These are phyloP conservation scores for Ogataea sp. DNA, from an alignment of 805 yeast genomes.

Conservation along the genomic window DNA sequence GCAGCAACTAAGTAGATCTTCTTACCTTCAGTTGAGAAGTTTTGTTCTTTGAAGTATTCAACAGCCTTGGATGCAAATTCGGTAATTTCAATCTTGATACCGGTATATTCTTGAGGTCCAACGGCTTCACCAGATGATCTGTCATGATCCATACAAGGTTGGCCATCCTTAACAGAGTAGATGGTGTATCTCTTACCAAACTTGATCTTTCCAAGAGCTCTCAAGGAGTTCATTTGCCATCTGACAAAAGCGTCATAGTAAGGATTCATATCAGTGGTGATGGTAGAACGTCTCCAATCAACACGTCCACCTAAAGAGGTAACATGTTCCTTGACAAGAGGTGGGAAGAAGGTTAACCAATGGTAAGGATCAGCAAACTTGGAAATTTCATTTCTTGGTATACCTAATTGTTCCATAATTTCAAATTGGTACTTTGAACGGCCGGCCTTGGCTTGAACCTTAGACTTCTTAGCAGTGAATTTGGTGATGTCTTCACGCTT, in stretches of 20 bases:
- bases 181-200: constrained; percentile 98
- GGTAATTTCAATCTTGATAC: constrained; percentile 72
- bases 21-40: constrained; percentile 42
- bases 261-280: constrained; percentile 92
- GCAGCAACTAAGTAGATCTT: constrained; percentile 87
- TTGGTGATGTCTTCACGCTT: constrained; percentile 76
- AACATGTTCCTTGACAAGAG: constrained; percentile 76
- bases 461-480: constrained; percentile 87
- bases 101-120: constrained; percentile 92
- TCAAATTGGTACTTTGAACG: constrained; percentile 92
- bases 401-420: constrained; percentile 92
- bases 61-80: constrained; percentile 53
- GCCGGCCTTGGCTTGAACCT: constrained; percentile 91
- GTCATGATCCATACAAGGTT: constrained; percentile 99
- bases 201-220: constrained; percentile 82
- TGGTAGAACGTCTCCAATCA: constrained; percentile 96
- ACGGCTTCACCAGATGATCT: constrained; percentile 97
- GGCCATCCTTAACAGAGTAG: constrained; percentile 96
- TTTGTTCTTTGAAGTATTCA: constrained; percentile 41
- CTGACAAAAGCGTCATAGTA: constrained; percentile 91
- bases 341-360: constrained; percentile 92
- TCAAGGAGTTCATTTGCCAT: constrained; percentile 93
- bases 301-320: constrained; percentile 81
- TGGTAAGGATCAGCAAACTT: constrained; percentile 87
- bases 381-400: constrained; percentile 71